Percentiles rank a stretch among this genome's conserved stretches.
phyloP scores from a whole-genome alignment of 2,329 filamentous ascomycete species.

The Fusarium sarcochroum region DNA sequence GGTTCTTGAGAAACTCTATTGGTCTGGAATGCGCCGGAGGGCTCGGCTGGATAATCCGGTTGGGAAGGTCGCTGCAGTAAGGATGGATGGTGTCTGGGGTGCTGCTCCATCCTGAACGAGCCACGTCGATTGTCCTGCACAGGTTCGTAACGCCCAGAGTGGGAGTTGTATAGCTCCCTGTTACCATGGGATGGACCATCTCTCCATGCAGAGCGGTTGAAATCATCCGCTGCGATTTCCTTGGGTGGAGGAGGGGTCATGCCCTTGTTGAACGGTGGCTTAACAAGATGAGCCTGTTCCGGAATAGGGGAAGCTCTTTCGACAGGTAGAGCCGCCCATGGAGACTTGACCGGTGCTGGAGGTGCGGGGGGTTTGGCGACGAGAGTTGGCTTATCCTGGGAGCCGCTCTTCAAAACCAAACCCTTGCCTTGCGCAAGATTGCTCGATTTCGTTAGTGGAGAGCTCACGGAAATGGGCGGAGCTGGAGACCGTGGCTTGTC shows the following conservation, averaged over 20 bases:
- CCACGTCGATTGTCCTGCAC: constrained; percentile 80
- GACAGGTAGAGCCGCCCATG: constrained; percentile 89
- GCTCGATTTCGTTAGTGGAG: constrained; percentile 61
- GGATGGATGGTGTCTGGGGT: constrained; percentile 76
- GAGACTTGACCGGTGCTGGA: constrained; percentile 84
- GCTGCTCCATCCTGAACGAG: constrained; percentile 75
- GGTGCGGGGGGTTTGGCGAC: constrained; percentile 79
- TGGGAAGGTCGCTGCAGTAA: constrained; percentile 81
- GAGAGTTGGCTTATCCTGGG: constrained; percentile 78
- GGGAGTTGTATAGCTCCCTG: constrained; percentile 92
- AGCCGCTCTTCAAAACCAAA: constrained; percentile 73
- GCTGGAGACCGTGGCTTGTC: constrained; percentile 64
- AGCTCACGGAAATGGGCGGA: constrained; percentile 53
- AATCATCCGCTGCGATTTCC: constrained; percentile 95
- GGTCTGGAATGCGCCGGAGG: constrained; percentile 89
- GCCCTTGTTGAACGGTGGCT: constrained; percentile 67
- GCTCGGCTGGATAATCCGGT: constrained; percentile 80
- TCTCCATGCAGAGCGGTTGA: constrained; percentile 85
- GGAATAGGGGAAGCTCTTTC: constrained; percentile 81
- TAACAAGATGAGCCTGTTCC: constrained; percentile 64
- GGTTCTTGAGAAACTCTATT: constrained; percentile 76
- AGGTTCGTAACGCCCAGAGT: constrained; percentile 92
- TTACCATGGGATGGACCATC: constrained; percentile 75
- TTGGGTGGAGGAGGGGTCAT: constrained; percentile 68
- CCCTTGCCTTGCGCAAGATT: constrained; percentile 70